Percentiles rank a stretch among this genome's conserved stretches.
Conservation (phyloP, 495 filamentous ascomycete species). For the Friedmanniomyces simplex region DNA sequence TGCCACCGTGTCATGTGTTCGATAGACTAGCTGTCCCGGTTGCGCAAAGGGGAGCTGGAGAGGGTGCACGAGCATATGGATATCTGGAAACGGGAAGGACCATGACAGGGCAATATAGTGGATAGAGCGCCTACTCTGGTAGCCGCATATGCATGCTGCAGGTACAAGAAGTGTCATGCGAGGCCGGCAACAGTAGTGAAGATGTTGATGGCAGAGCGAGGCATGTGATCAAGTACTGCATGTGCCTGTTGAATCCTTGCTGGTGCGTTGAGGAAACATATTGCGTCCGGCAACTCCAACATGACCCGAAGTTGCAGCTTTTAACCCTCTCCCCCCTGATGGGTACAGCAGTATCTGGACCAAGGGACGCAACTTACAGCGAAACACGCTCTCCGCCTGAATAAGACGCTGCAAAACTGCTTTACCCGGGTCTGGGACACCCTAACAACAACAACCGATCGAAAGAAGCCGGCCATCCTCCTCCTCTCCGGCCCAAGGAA, state of each 20-base stretch:
- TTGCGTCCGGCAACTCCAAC: too few species aligned
- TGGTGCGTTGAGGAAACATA: too few species aligned
- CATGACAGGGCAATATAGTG: not conserved
- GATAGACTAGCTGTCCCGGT: not conserved
- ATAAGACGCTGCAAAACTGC: not conserved
- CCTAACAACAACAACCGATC: not conserved
- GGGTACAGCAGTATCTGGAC: not conserved
- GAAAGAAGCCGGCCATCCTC: not conserved
- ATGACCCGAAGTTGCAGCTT: not conserved
- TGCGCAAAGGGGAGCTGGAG: not conserved
- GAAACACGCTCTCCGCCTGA: not conserved
- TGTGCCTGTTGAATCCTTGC: too few species aligned
- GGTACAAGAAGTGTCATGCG: not conserved
- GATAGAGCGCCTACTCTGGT: not conserved
- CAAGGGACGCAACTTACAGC: not conserved
- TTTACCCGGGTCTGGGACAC: not conserved
- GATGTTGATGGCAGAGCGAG: too few species aligned
- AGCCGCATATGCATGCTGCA: not conserved
- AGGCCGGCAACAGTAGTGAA: not conserved
- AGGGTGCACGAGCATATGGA: not conserved
- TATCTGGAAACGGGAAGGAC: not conserved
- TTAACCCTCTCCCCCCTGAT: not conserved
- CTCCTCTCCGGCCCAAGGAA: not conserved
- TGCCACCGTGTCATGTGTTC: not conserved
- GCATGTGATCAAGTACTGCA: too few species aligned